A percentile compares a stretch with the other conserved stretches of the same genome.
Conservation (phyloP, 2,329 filamentous ascomycete genomes). For the Alternaria arborescens region DNA sequence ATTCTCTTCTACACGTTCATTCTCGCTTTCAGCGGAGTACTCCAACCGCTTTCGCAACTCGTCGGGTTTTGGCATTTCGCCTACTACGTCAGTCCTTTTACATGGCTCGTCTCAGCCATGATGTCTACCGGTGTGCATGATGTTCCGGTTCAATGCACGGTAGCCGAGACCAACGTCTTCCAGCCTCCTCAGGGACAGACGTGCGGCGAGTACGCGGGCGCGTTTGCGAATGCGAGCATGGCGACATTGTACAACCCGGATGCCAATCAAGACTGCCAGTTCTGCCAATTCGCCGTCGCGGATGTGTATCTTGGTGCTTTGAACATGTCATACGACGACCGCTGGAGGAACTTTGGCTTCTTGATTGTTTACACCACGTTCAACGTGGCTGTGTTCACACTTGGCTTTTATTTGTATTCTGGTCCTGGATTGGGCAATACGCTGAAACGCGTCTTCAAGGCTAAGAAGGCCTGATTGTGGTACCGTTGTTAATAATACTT, state of each 20-base stretch:
- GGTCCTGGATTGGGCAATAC: background rate
- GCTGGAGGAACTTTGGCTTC: background rate
- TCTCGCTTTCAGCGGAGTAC: conserved; percentile 56
- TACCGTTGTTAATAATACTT: background rate
- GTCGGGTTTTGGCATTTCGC: conserved; percentile 77
- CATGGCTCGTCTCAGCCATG: conserved; percentile 62
- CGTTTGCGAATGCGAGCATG: background rate
- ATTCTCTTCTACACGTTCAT: background rate
- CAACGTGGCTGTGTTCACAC: background rate
- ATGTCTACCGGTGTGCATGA: conserved; percentile 69
- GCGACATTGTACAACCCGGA: background rate
- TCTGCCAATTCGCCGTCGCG: background rate
- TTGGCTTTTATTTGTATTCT: background rate
- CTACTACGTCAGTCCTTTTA: conserved; percentile 74
- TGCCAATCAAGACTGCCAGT: background rate
- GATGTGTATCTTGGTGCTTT: background rate
- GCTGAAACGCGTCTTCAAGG: background rate
- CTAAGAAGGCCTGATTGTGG: background rate
- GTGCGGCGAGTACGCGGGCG: background rate
- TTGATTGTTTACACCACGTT: background rate
- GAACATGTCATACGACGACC: background rate
- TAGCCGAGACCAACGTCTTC: background rate
- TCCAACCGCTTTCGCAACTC: conserved; percentile 66
- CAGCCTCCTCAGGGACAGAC: background rate
- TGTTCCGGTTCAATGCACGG: conserved; percentile 64